A percentile compares a stretch with the other conserved stretches of the same genome.
phyloP scores from a whole-genome alignment of 169 alveolate species.

The Plasmodium gaboni region DNA sequence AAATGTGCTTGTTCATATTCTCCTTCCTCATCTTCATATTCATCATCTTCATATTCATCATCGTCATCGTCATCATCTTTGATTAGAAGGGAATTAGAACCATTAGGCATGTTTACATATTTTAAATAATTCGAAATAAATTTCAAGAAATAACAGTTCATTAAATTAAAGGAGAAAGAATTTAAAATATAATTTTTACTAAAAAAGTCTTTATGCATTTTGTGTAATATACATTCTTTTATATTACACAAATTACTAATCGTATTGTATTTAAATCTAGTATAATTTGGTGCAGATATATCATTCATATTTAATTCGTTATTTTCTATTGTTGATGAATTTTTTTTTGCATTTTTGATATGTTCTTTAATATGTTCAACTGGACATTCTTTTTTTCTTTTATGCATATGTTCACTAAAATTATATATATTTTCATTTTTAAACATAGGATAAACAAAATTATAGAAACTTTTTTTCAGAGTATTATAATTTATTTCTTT shows the following conservation, averaged over 20 bases:
- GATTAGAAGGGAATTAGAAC: background rate
- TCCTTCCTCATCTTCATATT: background rate
- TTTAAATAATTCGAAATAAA: slow-evolving; percentile 19
- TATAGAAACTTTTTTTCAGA: slow-evolving; percentile 20
- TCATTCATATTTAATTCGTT: background rate
- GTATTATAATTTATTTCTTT: slow-evolving; percentile 41
- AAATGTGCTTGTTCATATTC: background rate
- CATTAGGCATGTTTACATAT: background rate
- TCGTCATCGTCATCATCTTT: background rate
- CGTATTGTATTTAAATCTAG: slow-evolving; percentile 34
- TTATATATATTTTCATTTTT: slow-evolving; percentile 7
- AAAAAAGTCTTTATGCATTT: slow-evolving; percentile 22
- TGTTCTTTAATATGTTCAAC: no score
- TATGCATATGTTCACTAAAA: background rate
- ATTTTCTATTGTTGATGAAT: no score
- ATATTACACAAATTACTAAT: slow-evolving; percentile 35
- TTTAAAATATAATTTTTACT: slow-evolving; percentile 35
- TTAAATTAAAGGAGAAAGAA: slow-evolving; percentile 56
- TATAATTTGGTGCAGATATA: background rate
- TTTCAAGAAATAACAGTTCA: slow-evolving; percentile 33
- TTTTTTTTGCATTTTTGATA: no score
- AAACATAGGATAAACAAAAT: slow-evolving; percentile 25
- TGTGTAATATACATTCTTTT: slow-evolving; percentile 17
- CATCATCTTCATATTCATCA: no score
- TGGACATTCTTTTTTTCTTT: no score